Conservation (phyloP, 192 early-diverging fungal species). For the Radiomyces spectabilis region DNA sequence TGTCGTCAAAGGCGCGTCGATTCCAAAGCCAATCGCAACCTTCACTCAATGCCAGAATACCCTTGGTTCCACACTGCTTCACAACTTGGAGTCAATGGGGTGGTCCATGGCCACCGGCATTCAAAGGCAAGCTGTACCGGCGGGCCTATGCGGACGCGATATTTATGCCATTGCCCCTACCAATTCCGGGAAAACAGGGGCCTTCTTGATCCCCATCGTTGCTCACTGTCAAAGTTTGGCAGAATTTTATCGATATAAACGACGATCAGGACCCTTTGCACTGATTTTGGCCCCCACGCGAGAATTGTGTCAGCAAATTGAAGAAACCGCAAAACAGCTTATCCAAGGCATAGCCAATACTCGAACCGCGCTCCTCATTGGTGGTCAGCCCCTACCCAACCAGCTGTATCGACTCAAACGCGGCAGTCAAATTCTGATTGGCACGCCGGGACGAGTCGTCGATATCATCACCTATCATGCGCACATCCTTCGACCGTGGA, state of each 20-base stretch:
- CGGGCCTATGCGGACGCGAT: slow-evolving; percentile 37
- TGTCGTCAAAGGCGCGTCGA: slow-evolving; percentile 25
- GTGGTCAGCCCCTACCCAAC: slow-evolving; percentile 44
- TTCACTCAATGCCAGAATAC: slow-evolving; percentile 31
- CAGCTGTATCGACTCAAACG: slow-evolving; percentile 44
- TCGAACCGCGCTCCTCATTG: slow-evolving; percentile 46
- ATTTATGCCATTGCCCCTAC: slow-evolving; percentile 42
- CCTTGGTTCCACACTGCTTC: background rate
- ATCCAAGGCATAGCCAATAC: slow-evolving; percentile 35
- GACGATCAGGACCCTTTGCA: slow-evolving; percentile 27
- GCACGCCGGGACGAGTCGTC: slow-evolving; percentile 48
- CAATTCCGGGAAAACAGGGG: slow-evolving; percentile 44
- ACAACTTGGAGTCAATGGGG: slow-evolving; percentile 26
- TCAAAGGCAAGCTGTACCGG: slow-evolving; percentile 54
- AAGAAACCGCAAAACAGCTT: slow-evolving; percentile 29
- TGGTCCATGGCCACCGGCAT: slow-evolving; percentile 43
- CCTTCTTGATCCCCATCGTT: slow-evolving; percentile 40
- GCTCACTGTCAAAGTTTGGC: slow-evolving; percentile 25
- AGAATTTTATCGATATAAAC: slow-evolving; percentile 7
- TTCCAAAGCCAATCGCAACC: slow-evolving; percentile 32
- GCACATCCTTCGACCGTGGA: slow-evolving; percentile 24
- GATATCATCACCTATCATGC: slow-evolving; percentile 32
- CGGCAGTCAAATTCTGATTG: slow-evolving; percentile 47
- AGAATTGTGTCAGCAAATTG: slow-evolving; percentile 45
- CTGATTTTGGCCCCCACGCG: slow-evolving; percentile 44